Conservation (phyloP, 345 rosid species). For the Rubroshorea leprosula region DNA sequence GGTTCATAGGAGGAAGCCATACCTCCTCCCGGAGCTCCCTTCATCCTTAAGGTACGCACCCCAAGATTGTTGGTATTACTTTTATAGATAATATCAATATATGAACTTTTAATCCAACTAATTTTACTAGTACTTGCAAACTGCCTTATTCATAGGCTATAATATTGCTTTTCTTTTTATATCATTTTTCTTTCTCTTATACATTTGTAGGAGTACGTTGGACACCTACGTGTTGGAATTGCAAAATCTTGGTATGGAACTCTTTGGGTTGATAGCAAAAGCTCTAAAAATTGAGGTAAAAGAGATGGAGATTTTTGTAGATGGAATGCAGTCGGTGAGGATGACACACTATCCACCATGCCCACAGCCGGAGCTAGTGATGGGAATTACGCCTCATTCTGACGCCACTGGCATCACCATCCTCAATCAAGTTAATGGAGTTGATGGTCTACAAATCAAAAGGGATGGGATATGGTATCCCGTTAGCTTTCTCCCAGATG, state of each 20-base stretch:
- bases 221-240: conserved; percentile 27
- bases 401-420: conserved; percentile 18
- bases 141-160: no score
- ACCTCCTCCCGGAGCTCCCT: conserved; percentile 40
- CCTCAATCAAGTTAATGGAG: conserved; percentile 20
- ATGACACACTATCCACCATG: conserved; percentile 52
- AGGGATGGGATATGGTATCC: conserved; percentile 26
- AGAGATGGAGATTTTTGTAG: conserved; percentile 30
- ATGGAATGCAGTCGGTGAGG: conserved; percentile 41
- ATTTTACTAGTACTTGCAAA: no score
- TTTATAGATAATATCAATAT: no score
- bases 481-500: conserved; percentile 12
- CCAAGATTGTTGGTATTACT: no score
- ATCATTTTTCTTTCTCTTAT: not conserved
- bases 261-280: conserved; percentile 30
- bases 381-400: conserved; percentile 42
- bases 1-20: conserved; percentile 18
- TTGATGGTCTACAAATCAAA: conserved; percentile 18
- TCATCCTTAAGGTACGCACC: conserved; percentile 35
- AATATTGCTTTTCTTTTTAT: no score
- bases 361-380: conserved; percentile 33
- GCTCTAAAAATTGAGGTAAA: conserved; percentile 28
- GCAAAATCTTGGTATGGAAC: conserved; percentile 23
- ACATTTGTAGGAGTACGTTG: conserved; percentile 13
- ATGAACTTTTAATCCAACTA: no score